Conservation (phyloP, 495 filamentous ascomycete species). For the Achaetomiella virescens region DNA sequence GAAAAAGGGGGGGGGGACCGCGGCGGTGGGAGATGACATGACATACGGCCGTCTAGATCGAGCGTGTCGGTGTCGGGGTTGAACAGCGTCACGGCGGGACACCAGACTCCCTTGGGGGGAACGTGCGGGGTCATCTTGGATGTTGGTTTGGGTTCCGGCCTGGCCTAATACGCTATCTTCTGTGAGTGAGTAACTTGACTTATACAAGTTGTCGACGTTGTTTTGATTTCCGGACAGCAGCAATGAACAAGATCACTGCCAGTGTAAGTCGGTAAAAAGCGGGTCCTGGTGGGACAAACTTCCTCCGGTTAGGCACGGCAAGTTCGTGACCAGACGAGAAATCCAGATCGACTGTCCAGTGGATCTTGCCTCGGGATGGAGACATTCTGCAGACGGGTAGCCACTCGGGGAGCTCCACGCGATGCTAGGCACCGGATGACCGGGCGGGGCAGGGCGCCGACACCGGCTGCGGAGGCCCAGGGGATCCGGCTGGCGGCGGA, state of each 20-base stretch:
- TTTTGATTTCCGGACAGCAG: too few relatives aligned
- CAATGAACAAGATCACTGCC: not conserved
- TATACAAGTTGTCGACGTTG: too few relatives aligned
- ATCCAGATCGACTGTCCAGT: not conserved
- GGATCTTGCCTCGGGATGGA: not conserved
- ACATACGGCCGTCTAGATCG: conserved; percentile 29
- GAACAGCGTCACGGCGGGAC: conserved; percentile 48
- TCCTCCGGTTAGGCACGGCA: not conserved
- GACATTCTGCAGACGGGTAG: not conserved
- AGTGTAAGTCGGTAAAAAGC: not conserved
- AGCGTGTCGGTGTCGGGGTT: conserved; percentile 47
- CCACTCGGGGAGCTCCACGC: not conserved
- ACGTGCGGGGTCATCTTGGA: conserved; percentile 20
- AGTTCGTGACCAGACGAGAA: not conserved
- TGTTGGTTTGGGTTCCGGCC: not conserved
- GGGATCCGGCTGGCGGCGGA: not conserved
- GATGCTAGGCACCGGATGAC: not conserved
- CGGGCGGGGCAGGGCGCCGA: conserved; percentile 1
- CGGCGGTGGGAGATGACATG: too few relatives aligned
- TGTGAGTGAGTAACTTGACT: too few relatives aligned
- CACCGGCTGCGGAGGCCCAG: not conserved
- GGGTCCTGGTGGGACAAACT: not conserved
- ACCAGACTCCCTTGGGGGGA: conserved; percentile 40
- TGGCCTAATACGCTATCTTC: too few relatives aligned
- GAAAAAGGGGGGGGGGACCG: too few relatives aligned